Base-by-base conservation (phyloP, 1,284 basidiomycete species). In the Volvariella surrecta region DNA sequence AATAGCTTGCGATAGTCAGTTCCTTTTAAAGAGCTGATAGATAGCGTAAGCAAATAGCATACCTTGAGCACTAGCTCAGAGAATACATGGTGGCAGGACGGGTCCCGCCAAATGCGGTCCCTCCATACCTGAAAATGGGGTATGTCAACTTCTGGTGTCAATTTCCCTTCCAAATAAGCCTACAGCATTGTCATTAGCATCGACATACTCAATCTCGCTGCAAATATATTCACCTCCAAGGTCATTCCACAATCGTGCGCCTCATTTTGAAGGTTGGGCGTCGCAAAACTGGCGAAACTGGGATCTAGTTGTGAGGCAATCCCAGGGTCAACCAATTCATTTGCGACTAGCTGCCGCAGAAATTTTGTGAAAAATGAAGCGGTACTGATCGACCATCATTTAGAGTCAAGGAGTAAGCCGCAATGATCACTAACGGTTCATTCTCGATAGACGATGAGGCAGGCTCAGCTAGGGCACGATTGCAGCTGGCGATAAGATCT, bases 1-100 rank as follows among this genome's bases (percentile, higher is more conserved):
- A 84, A 81, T 28, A 6, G 24, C 24, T 28, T 6, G 15, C 34
- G 11, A 45, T 28, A 28, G 24, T 11, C 24, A 6, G 11, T 11
- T 6, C 24, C 24, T 28, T 6, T 28, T 28, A 11, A 39, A 41
- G 15, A 40, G 16, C 44, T 45, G 49, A 43, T 39, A 11, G 32
- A 32, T 17, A 28, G 6, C 17, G 16, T 45, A 13, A 24, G 30
- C 32, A 37, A 42, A 38, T 37, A 13, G 13, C 17, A 15, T 52
- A 86, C 85, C 63, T 77, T 81, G 24, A 67, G 57, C n/a, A 82
- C 62, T 1, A 74, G 61, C 15, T 68, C 61, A 1, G 79, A 71
- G 45, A 89, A 81, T 4, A 63, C 59, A 20, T 67, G 58, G 52
- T 89, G 86, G 50, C 69, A 72, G 37, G 66, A 68, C 7, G 70